A percentile compares a stretch with the other conserved stretches of the same genome.
Conservation (phyloP, 768 basidiomycete genomes). For the Mycena vitilis region DNA sequence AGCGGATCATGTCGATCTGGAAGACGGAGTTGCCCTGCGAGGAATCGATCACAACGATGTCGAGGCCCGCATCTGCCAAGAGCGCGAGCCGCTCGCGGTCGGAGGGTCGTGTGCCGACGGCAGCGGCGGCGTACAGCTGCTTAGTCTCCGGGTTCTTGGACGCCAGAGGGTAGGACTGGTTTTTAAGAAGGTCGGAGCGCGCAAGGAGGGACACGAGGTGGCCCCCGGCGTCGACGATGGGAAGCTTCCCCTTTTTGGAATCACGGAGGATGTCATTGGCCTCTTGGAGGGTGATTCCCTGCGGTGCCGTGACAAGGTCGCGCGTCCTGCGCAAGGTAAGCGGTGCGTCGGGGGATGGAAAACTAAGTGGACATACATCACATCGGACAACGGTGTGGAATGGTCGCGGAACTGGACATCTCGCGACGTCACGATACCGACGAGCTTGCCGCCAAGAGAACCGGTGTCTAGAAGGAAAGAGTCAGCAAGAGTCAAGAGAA, state of each 20-base stretch:
- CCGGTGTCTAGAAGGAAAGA: constrained; percentile 75
- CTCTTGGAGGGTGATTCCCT: constrained; percentile 90
- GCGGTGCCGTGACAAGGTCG: constrained; percentile 83
- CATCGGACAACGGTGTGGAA: constrained; percentile 71
- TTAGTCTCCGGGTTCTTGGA: constrained; percentile 92
- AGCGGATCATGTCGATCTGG: constrained; percentile 94
- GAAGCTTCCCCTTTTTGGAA: constrained; percentile 98
- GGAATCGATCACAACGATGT: constrained; percentile 95
- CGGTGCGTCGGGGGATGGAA: background rate
- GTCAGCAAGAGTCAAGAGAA: constrained; percentile 36
- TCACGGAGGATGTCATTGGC: constrained; percentile 95
- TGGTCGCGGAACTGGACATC: constrained; percentile 93
- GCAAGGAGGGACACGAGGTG: constrained; percentile 87
- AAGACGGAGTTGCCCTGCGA: constrained; percentile 96
- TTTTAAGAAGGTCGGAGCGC: constrained; percentile 96
- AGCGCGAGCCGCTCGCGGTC: constrained; percentile 88
- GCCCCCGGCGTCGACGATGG: constrained; percentile 77
- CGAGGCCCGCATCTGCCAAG: constrained; percentile 93
- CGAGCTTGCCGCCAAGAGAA: constrained; percentile 86
- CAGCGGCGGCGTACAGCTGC: constrained; percentile 96
- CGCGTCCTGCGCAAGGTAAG: constrained; percentile 63
- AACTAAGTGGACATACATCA: constrained; percentile 60
- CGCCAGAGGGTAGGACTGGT: constrained; percentile 95
- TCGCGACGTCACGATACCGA: constrained; percentile 96
- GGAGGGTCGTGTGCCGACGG: constrained; percentile 90